Conservation (phyloP, 257 asterid species). For the Nicotiana tomentosiformis region DNA sequence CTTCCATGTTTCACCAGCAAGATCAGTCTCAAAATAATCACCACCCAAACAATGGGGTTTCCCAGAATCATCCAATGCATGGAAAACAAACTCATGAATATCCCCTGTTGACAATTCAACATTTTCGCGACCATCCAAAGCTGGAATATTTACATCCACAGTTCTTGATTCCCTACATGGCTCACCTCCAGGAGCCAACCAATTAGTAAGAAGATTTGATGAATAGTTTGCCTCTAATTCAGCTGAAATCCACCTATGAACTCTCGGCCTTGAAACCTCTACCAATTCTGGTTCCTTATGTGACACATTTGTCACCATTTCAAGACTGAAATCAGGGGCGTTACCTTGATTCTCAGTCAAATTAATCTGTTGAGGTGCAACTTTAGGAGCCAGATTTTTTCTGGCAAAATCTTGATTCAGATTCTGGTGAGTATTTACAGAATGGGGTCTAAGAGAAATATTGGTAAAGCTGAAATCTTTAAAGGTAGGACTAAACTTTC, state of each 20-base stretch:
- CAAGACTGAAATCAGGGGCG: conserved; percentile 15
- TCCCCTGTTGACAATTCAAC: conserved; percentile 55
- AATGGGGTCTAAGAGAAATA: conserved; percentile 17
- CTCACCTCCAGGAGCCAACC: conserved; percentile 76
- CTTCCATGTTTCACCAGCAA: conserved; percentile 78
- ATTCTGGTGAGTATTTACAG: conserved; percentile 15
- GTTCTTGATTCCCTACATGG: conserved; percentile 65
- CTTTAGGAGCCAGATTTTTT: conserved; percentile 13
- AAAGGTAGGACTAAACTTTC: conserved; percentile 7
- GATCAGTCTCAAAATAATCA: conserved; percentile 81
- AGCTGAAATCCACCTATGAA: conserved; percentile 51
- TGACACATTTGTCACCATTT: conserved; percentile 14
- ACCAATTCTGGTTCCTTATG: neutral
- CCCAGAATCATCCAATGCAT: conserved; percentile 77
- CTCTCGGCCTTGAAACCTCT: neutral
- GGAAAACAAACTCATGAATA: conserved; percentile 65
- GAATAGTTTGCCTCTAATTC: conserved; percentile 61
- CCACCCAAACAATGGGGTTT: conserved; percentile 71
- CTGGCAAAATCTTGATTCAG: conserved; percentile 23
- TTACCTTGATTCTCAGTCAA: neutral
- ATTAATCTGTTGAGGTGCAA: conserved; percentile 14
- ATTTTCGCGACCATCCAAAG: conserved; percentile 37
- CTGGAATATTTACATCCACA: conserved; percentile 40
- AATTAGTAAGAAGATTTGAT: conserved; percentile 39
- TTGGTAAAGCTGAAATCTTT: conserved; percentile 34